Evolutionary conservation across 2,329 filamentous ascomycete genomes (phyloP), one percentile per base, ranked within the genome.

Genomic region (Exutisphaerella laricina): DNA sequence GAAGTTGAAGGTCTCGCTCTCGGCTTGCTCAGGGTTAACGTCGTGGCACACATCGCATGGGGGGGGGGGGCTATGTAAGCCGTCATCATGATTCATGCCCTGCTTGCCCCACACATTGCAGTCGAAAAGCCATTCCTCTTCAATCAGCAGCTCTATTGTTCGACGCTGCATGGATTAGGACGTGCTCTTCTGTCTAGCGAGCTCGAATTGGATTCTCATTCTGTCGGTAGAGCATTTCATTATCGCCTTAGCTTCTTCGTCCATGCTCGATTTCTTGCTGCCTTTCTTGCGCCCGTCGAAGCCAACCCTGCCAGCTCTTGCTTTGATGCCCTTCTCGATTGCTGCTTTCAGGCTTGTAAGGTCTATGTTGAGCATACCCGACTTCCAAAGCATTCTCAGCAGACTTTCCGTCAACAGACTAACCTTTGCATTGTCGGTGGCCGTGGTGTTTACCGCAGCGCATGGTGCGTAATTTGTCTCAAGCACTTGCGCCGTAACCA

Each of bases 1-100:
- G 58, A 94, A 94, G 48, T 86, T 80, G 58, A 97, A 97, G 53
- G 94, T 85, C 1, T 86, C 80, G 34, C 80, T 75, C 51, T 95
- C 89, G 1, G 88, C 88, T 49, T 88, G 84, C 45, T 75, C 69
- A 57, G 92, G 78, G 31, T 77, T 76, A 48, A 97, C 84, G 26
- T 82, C 83, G 45, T 94, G 77, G 60, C 92, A 98, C 56, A 94
- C 82, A 60, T 84, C 92, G 70, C 92, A 98, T 53, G 75, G 81
- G 61, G 97, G 92, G 66, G 92, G 97, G 20, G 88, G 85, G 61
- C 88, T 94, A 61, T 94, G 88, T 6, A 86, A 82, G 25, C 92
- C 92, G 61, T 97, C 90, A 56, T 97, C 90, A 45, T 79, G 57
- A 45, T 95, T 85, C 55, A 92, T 84, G 13, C 90, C 92, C 63